A percentile compares a stretch with the other conserved stretches of the same genome.
Conservation (phyloP, 371 early-diverging fungal species). For the Haplosporangium sp. region DNA sequence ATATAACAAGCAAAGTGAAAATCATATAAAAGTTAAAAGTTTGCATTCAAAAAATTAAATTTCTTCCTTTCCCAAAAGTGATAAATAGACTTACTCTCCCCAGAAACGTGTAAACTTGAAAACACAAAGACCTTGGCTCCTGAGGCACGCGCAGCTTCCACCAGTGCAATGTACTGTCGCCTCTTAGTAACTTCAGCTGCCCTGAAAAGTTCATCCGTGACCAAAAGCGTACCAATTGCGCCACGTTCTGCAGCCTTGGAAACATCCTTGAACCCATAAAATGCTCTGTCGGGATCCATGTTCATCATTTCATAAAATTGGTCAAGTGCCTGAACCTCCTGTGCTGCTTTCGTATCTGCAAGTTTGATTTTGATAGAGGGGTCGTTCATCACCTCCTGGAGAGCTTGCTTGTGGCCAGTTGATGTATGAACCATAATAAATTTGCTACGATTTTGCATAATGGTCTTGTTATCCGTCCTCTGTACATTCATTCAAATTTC, state of each 20-base stretch:
- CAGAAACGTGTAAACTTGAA: constrained; percentile 92
- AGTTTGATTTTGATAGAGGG: constrained; percentile 83
- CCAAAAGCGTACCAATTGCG: constrained; percentile 87
- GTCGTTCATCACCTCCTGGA: constrained; percentile 94
- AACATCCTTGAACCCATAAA: constrained; percentile 92
- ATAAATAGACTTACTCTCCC: constrained; percentile 81
- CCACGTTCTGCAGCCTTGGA: constrained; percentile 85
- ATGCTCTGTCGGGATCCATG: constrained; percentile 90
- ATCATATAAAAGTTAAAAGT: background rate
- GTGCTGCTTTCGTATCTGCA: constrained; percentile 92
- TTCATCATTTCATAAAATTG: constrained; percentile 91
- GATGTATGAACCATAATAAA: constrained; percentile 92
- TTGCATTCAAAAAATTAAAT: background rate
- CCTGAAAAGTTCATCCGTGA: constrained; percentile 93
- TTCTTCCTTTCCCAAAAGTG: background rate
- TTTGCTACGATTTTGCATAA: constrained; percentile 89
- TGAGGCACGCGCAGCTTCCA: constrained; percentile 80
- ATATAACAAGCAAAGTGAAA: background rate
- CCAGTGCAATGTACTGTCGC: constrained; percentile 85
- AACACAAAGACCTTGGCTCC: constrained; percentile 91
- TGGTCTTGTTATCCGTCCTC: constrained; percentile 82
- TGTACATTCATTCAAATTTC: constrained; percentile 20
- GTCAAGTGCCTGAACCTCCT: constrained; percentile 86
- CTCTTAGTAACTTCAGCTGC: constrained; percentile 88
- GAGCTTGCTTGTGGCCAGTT: constrained; percentile 94